phyloP scores from a whole-genome alignment of 202 grass and related monocot species.

The Panicum hallii region DNA sequence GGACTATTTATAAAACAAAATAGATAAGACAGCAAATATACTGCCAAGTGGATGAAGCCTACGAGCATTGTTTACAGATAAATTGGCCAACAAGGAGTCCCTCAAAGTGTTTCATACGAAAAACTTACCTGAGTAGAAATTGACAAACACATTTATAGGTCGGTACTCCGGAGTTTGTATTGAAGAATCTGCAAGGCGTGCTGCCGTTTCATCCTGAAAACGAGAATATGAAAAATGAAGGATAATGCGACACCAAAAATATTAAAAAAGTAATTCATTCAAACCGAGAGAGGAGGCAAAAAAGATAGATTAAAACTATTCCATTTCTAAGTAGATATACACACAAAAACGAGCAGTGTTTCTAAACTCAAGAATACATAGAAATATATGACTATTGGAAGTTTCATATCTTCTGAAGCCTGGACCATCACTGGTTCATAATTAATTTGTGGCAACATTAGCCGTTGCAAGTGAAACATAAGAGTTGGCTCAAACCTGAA shows the following conservation, averaged over 20 bases:
- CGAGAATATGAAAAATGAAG: background rate
- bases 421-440: background rate
- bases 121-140: conserved; percentile 87
- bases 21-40: background rate
- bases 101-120: background rate
- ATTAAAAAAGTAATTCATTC: background rate
- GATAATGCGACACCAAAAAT: background rate
- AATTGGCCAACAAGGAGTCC: conserved; percentile 14
- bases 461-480: conserved; percentile 17
- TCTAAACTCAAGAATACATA: conserved; percentile 11
- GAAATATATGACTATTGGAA: conserved; percentile 15
- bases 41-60: background rate
- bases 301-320: background rate
- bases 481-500: conserved; percentile 70
- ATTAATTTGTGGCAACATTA: conserved; percentile 14
- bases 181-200: conserved; percentile 70
- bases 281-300: background rate
- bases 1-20: conserved; percentile 5
- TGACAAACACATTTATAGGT: conserved; percentile 88
- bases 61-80: background rate
- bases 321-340: background rate
- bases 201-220: conserved; percentile 85
- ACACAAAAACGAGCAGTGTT: background rate
- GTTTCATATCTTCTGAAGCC: background rate
- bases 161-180: conserved; percentile 82